phyloP scores from a whole-genome alignment of 202 grass and related monocot genomes.

The Digitaria exilis region DNA sequence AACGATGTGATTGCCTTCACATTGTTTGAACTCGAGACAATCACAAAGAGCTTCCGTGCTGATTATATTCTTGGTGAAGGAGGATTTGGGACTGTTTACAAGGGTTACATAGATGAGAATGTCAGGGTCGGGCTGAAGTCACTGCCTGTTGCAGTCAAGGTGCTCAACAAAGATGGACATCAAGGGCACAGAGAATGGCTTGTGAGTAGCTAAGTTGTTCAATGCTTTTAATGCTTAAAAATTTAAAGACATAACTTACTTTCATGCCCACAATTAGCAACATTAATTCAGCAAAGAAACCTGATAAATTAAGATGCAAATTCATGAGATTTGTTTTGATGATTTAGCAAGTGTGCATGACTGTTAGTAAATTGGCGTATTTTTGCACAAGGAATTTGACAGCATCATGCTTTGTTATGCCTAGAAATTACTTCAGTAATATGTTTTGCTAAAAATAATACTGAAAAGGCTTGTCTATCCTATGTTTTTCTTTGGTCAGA shows the following conservation, averaged over 20 bases:
- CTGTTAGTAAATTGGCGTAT: not conserved
- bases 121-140: conserved; percentile 94
- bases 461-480: conserved; percentile 14
- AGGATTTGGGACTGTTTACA: conserved; percentile 98
- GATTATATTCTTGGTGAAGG: conserved; percentile 97
- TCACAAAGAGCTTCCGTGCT: conserved; percentile 93
- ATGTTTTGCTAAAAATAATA: not conserved
- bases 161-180: conserved; percentile 97
- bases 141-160: conserved; percentile 95
- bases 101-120: conserved; percentile 99
- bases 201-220: conserved; percentile 58
- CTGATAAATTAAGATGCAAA: conserved; percentile 4
- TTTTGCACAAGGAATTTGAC: no score
- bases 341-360: not conserved
- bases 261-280: conserved; percentile 4
- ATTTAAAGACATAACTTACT: conserved; percentile 7
- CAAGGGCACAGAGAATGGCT: conserved; percentile 99
- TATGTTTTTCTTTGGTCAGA: conserved; percentile 56
- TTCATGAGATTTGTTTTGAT: not conserved
- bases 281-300: conserved; percentile 1
- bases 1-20: conserved; percentile 94
- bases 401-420: not conserved
- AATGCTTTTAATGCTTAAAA: not conserved
- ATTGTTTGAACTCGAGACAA: conserved; percentile 95
- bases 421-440: not conserved